A percentile compares a stretch with the other conserved stretches of the same genome.
Evolutionary conservation across 1,139 yeast species (phyloP).

Genomic region (Geotrichum armillariae): DNA sequence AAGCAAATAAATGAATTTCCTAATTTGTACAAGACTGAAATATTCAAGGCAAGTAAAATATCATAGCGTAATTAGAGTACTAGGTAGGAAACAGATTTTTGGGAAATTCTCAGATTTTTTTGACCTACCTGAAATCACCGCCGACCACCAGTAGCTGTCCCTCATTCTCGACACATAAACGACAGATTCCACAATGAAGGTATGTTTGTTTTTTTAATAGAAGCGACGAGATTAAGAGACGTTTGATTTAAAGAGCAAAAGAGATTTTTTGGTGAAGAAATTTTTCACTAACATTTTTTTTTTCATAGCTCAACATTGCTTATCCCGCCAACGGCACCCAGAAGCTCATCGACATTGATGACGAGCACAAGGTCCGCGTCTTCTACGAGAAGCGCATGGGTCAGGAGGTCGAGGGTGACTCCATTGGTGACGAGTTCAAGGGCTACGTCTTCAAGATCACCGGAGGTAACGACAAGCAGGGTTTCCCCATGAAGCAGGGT

Average conservation of each 20-base stretch:
- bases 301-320: conserved; percentile 82
- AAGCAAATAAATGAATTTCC: conserved; percentile 1
- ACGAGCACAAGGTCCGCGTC: conserved; percentile 98
- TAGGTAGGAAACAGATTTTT: conserved; percentile 3
- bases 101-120: conserved; percentile 10
- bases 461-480: conserved; percentile 99
- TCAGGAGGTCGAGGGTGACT: conserved; percentile 99
- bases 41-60: neutral
- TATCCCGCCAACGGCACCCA: conserved; percentile 99
- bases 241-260: too few relatives aligned
- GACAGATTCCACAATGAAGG: conserved; percentile 23
- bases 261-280: neutral
- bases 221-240: too few relatives aligned
- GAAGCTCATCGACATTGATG: conserved; percentile 96
- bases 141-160: conserved; percentile 19
- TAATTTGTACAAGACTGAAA: neutral
- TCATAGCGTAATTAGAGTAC: neutral
- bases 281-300: neutral
- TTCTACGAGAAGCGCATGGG: conserved; percentile 99
- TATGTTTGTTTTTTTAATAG: conserved; percentile 13
- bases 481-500: conserved; percentile 99
- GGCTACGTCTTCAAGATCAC: conserved; percentile 98
- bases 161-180: conserved; percentile 15
- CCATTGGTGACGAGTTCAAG: conserved; percentile 98
- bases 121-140: conserved; percentile 13